A percentile compares a stretch with the other conserved stretches of the same genome.
phyloP scores from a whole-genome alignment of 176 grass and related monocot genomes.

The Oryza australiensis region DNA sequence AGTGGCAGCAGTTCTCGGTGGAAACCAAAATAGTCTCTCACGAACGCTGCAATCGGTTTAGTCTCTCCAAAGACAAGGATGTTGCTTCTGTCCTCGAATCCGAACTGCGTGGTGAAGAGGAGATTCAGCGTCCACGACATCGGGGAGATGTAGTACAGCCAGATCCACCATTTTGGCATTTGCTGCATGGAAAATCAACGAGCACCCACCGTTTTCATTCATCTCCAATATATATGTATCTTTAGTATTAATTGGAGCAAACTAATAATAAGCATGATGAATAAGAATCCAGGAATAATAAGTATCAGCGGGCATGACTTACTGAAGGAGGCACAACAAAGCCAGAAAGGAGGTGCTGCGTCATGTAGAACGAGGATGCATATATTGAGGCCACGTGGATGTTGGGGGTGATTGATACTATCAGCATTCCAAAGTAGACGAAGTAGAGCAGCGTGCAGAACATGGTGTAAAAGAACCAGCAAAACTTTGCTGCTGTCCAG shows the following conservation, averaged over 20 bases:
- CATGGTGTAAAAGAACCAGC: conserved; percentile 71
- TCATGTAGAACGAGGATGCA: conserved; percentile 57
- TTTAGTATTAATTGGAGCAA: neutral
- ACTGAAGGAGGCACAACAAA: conserved; percentile 65
- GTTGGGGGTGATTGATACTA: conserved; percentile 60
- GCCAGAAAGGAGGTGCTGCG: conserved; percentile 64
- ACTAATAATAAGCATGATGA: neutral
- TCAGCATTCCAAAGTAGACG: conserved; percentile 75
- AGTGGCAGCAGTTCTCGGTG: conserved; percentile 39
- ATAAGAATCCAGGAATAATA: neutral
- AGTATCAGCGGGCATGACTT: conserved; percentile 32
- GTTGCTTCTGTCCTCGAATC: conserved; percentile 10
- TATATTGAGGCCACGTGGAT: conserved; percentile 61
- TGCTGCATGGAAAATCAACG: conserved; percentile 39
- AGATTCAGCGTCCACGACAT: conserved; percentile 48
- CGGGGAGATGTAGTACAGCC: conserved; percentile 51
- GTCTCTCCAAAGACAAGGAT: conserved; percentile 48
- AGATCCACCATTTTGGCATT: conserved; percentile 73
- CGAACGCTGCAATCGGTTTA: conserved; percentile 38
- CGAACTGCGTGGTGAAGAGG: conserved; percentile 57
- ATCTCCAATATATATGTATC: neutral
- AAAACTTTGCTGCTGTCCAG: conserved; percentile 63
- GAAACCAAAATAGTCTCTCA: conserved; percentile 53
- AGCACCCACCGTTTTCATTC: neutral
- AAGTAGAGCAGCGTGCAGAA: conserved; percentile 68